Evolutionary conservation across 352 stramenopile species (phyloP).

Genomic region (Plasmopara muralis): DNA sequence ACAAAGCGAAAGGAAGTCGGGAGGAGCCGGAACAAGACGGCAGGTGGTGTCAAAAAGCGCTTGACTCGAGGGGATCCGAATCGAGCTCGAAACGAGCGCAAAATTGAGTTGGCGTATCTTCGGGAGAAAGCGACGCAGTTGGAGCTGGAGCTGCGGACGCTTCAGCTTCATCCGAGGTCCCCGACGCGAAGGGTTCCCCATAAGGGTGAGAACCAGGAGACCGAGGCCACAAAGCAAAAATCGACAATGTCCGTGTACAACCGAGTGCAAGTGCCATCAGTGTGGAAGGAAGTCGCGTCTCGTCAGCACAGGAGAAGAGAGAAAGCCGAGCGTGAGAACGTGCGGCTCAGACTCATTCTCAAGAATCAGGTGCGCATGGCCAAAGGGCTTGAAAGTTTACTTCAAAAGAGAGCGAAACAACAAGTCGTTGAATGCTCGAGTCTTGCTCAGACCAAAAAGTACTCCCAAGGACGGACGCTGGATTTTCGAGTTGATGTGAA

Average conservation of each 20-base stretch:
- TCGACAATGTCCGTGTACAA: constrained; percentile 19
- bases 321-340: constrained; percentile 43
- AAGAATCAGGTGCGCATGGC: constrained; percentile 36
- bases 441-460: constrained; percentile 28
- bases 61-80: constrained; percentile 34
- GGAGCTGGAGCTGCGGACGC: constrained; percentile 48
- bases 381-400: constrained; percentile 25
- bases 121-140: constrained; percentile 58
- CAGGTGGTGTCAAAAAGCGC: constrained; percentile 29
- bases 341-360: constrained; percentile 39
- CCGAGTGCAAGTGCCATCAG: constrained; percentile 15
- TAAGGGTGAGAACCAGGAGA: constrained; percentile 6
- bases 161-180: constrained; percentile 24
- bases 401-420: constrained; percentile 29
- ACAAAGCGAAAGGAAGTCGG: constrained; percentile 5
- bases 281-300: constrained; percentile 30
- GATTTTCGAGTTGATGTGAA: constrained; percentile 30
- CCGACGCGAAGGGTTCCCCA: constrained; percentile 30
- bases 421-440: constrained; percentile 29
- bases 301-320: constrained; percentile 35
- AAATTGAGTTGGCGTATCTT: constrained; percentile 65
- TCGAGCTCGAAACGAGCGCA: constrained; percentile 31
- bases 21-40: constrained; percentile 29
- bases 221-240: not conserved
- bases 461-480: constrained; percentile 27